These are phyloP conservation scores for Aspergillus sp. DNA, from an alignment of 2,329 filamentous ascomycete genomes.

Conservation along the genomic window DNA sequence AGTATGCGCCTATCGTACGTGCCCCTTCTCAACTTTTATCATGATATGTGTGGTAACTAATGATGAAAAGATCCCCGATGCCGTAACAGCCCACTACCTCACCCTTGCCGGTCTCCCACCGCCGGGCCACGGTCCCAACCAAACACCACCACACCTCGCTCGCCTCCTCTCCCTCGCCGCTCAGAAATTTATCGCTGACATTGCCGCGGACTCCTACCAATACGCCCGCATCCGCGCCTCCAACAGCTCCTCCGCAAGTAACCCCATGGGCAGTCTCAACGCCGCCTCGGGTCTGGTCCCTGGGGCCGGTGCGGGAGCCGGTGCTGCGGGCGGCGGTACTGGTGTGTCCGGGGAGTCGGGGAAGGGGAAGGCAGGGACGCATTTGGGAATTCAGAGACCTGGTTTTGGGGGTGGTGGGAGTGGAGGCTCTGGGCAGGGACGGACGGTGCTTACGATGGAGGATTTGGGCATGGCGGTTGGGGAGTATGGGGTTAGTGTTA, in stretches of 20 bases:
- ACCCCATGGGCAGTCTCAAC: constrained; percentile 81
- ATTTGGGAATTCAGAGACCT: constrained; percentile 67
- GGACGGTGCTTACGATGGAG: constrained; percentile 96
- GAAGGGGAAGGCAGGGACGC: constrained; percentile 46
- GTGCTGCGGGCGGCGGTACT: constrained; percentile 42
- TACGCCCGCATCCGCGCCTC: constrained; percentile 94
- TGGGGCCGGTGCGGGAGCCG: constrained; percentile 49
- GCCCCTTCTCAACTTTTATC: not conserved
- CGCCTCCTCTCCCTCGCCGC: constrained; percentile 94
- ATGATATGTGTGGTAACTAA: not conserved
- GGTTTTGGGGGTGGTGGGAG: constrained; percentile 84
- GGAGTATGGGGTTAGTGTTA: constrained; percentile 96
- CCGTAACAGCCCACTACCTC: constrained; percentile 96
- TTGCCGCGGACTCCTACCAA: constrained; percentile 95
- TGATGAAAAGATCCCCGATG: constrained; percentile 74
- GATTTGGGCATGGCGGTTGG: constrained; percentile 96
- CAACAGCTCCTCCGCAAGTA: constrained; percentile 77
- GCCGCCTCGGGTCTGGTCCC: constrained; percentile 53
- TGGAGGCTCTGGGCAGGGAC: constrained; percentile 72
- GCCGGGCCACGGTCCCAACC: constrained; percentile 74
- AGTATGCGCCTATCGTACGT: constrained; percentile 91
- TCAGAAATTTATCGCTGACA: constrained; percentile 97
- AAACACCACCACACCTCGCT: constrained; percentile 68
- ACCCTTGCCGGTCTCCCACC: constrained; percentile 91
- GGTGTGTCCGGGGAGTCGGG: constrained; percentile 42